Evolutionary conservation across 257 asterid genomes (phyloP), one percentile per base, ranked within the genome.

Genomic region (Paraleonurus japonicus): DNA sequence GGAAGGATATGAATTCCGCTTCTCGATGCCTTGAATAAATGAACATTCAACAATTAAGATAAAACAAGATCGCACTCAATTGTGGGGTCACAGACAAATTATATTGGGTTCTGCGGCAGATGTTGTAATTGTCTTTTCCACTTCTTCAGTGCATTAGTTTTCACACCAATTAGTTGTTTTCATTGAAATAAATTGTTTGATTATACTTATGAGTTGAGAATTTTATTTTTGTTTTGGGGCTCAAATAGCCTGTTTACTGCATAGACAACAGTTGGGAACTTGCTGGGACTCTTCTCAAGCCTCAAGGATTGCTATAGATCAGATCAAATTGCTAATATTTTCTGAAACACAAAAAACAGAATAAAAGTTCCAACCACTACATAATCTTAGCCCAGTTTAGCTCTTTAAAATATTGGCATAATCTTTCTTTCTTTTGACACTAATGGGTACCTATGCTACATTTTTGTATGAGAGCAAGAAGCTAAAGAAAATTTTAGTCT

Each of bases 291-390:
- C 19, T 43, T 43, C 5, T n/a, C 51, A 43, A 15, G 51, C 17
- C 19, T 43, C 17, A 43, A 13, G 51, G 16, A 43, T 43, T 4
- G 16, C 30, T 11, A 2, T 28, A 35, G 53, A 22, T 27, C 35
- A 57, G 30, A 61, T 39, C 30, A 11, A 58, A 33, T 58, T 37
- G 51, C 67, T 64, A 20, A 43, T 62, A 33, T 62, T 39, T 27
- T 45, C 51, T 69, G 13, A 71, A 60, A 57, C 61, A 33, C 16
- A 4, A 51, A 16, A 41, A 65, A 58, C 63, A 50, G 53, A 63
- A 71, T 17, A 53, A 8, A 19, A 63, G n/a, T 58, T 50, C 59
- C 53, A 50, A 32, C 5, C 61, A 58, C 51, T 58, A 20, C 67
- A 65, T 26, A 57, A 77, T 65, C 67, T 45, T 35, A 26, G 48